Evolutionary conservation across 495 filamentous ascomycete species (phyloP).

Genomic region (Durotheca rogersii): DNA sequence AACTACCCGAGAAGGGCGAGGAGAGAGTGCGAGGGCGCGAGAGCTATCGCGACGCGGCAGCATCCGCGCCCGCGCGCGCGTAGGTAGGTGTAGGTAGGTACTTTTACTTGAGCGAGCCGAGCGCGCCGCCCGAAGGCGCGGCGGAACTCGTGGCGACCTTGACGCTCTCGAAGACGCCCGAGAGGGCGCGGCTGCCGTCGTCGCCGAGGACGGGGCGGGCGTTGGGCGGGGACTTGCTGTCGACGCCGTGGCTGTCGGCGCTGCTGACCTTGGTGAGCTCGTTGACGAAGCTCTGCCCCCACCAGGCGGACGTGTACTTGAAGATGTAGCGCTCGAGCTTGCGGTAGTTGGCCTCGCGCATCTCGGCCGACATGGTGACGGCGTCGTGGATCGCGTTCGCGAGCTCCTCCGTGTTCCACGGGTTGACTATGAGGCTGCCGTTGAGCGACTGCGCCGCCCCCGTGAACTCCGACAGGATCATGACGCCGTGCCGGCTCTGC

Average conservation of each 20-base stretch:
- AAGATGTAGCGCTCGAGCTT: slow-evolving; percentile 82
- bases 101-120: slow-evolving; percentile 26
- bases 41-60: too few relatives aligned
- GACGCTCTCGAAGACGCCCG: slow-evolving; percentile 35
- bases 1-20: too few relatives aligned
- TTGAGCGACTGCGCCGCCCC: slow-evolving; percentile 86
- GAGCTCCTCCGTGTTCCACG: slow-evolving; percentile 86
- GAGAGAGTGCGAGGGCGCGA: too few relatives aligned
- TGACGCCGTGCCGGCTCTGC: slow-evolving; percentile 75
- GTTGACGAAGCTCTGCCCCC: slow-evolving; percentile 90
- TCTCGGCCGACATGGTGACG: slow-evolving; percentile 81
- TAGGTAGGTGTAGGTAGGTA: too few relatives aligned
- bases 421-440: slow-evolving; percentile 85
- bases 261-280: slow-evolving; percentile 66
- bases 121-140: slow-evolving; percentile 29
- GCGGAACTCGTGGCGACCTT: slow-evolving; percentile 34
- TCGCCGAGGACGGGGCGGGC: slow-evolving; percentile 22
- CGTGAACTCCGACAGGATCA: slow-evolving; percentile 91
- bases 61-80: too few relatives aligned
- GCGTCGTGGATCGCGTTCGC: slow-evolving; percentile 82
- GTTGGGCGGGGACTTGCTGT: slow-evolving; percentile 26
- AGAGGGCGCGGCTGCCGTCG: slow-evolving; percentile 30
- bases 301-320: slow-evolving; percentile 94
- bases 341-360: slow-evolving; percentile 76
- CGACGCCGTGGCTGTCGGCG: slow-evolving; percentile 31